Percentiles rank a stretch among this genome's conserved stretches.
These are phyloP conservation scores for Mycosarcoma mackinlayi DNA, from an alignment of 1,284 basidiomycete genomes.

Conservation along the genomic window DNA sequence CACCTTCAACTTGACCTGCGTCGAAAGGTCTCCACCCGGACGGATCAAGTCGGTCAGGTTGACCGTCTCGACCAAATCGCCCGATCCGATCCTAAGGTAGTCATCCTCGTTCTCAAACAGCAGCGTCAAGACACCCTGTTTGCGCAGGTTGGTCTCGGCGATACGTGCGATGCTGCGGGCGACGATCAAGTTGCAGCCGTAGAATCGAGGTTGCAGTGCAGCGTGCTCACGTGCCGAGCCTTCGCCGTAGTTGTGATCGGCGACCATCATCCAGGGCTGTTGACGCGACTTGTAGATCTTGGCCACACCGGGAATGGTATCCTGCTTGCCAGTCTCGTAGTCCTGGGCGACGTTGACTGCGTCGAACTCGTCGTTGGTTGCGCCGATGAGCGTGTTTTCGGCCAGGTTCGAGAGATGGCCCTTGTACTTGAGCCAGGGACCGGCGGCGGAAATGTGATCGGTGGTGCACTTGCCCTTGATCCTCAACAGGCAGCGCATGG, in stretches of 20 bases:
- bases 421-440: constrained; percentile 92
- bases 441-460: constrained; percentile 72
- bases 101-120: constrained; percentile 67
- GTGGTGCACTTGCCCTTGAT: constrained; percentile 98
- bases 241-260: constrained; percentile 89
- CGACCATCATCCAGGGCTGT: constrained; percentile 86
- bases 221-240: constrained; percentile 98
- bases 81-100: constrained; percentile 57
- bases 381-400: constrained; percentile 80
- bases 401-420: constrained; percentile 94
- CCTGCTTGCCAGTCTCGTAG: constrained; percentile 45
- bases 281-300: constrained; percentile 62
- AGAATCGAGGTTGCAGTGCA: constrained; percentile 94
- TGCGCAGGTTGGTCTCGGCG: constrained; percentile 73
- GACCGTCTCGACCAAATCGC: constrained; percentile 65
- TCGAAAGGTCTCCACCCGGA: constrained; percentile 53
- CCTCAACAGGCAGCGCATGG: constrained; percentile 79
- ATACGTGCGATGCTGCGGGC: constrained; percentile 74
- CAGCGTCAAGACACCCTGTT: constrained; percentile 67
- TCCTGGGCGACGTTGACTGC: constrained; percentile 70
- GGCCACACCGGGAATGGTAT: constrained; percentile 65
- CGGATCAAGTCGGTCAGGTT: constrained; percentile 61
- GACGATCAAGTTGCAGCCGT: constrained; percentile 74
- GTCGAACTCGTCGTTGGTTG: constrained; percentile 69
- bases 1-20: constrained; percentile 62